Evolutionary conservation across 306 rosid genomes (phyloP).

Genomic region (Senna tora): DNA sequence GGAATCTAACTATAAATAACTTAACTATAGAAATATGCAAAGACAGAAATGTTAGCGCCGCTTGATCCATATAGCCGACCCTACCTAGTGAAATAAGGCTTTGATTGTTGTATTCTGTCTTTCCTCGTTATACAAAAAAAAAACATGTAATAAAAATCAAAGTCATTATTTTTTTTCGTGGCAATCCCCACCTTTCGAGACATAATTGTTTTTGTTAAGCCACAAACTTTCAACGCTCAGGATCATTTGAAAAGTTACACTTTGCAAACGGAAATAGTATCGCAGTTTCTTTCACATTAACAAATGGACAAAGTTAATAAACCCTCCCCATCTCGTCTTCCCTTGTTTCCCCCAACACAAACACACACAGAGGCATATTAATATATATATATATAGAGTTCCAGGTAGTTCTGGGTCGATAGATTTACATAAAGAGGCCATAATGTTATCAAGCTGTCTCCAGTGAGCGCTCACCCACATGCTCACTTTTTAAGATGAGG

Average conservation of each 20-base stretch:
- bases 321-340: conserved; percentile 1
- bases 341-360: conserved; percentile 12
- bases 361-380: conserved; percentile 32
- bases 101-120: too few relatives aligned
- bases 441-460: conserved; percentile 29
- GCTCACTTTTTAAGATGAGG: conserved; percentile 61
- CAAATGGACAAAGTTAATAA: background rate
- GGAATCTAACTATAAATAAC: too few relatives aligned
- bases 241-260: conserved; percentile 22
- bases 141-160: background rate
- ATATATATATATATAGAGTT: background rate
- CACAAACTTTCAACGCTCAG: conserved; percentile 25
- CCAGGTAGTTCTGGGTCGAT: conserved; percentile 1
- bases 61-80: too few relatives aligned
- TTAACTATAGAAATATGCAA: too few relatives aligned
- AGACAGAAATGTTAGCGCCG: too few relatives aligned
- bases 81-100: too few relatives aligned
- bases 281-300: conserved; percentile 20
- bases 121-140: too few relatives aligned
- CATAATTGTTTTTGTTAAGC: conserved; percentile 5
- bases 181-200: background rate
- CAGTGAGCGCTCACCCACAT: conserved; percentile 4
- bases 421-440: conserved; percentile 38
- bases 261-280: conserved; percentile 9
- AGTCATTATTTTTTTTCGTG: background rate